phyloP scores from a whole-genome alignment of 495 filamentous ascomycete genomes.

The Tetracladium setigerum region DNA sequence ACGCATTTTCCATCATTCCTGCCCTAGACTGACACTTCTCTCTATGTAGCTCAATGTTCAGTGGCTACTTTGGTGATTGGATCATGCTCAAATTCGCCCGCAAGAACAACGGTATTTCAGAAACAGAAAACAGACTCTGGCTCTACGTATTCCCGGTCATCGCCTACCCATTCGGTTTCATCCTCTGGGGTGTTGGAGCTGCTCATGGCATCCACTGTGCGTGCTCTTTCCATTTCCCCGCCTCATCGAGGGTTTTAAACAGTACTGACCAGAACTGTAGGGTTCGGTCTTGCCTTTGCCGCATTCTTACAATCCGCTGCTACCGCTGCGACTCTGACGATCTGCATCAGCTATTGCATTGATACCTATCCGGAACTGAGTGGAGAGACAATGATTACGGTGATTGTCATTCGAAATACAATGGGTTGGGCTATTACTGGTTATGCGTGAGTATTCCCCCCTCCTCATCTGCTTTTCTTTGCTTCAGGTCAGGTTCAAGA shows the following conservation, averaged over 20 bases:
- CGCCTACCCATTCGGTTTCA: constrained; percentile 44
- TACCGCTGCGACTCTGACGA: constrained; percentile 8
- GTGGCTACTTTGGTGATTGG: constrained; percentile 1
- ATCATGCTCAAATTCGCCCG: constrained; percentile 5
- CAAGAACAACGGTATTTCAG: constrained; percentile 51
- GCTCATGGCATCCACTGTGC: constrained; percentile 26
- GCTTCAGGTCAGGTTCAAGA: no score
- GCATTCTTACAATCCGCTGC: constrained; percentile 15
- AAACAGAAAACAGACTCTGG: constrained; percentile 58
- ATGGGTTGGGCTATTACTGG: constrained; percentile 32
- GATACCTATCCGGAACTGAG: constrained; percentile 32
- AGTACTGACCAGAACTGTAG: neutral
- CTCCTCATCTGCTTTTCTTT: no score
- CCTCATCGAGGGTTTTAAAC: no score
- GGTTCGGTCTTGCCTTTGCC: constrained; percentile 6
- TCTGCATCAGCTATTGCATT: constrained; percentile 12
- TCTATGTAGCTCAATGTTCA: neutral
- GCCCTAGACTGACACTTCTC: no score
- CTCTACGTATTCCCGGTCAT: constrained; percentile 45
- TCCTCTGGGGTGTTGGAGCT: constrained; percentile 62
- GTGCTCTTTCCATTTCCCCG: no score
- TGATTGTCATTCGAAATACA: constrained; percentile 54
- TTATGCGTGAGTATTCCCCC: no score
- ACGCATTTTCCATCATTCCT: no score
- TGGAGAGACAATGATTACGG: constrained; percentile 39